These are phyloP conservation scores for Chaetomiaceae sp. DNA, from an alignment of 2,329 filamentous ascomycete genomes.

Conservation along the genomic window DNA sequence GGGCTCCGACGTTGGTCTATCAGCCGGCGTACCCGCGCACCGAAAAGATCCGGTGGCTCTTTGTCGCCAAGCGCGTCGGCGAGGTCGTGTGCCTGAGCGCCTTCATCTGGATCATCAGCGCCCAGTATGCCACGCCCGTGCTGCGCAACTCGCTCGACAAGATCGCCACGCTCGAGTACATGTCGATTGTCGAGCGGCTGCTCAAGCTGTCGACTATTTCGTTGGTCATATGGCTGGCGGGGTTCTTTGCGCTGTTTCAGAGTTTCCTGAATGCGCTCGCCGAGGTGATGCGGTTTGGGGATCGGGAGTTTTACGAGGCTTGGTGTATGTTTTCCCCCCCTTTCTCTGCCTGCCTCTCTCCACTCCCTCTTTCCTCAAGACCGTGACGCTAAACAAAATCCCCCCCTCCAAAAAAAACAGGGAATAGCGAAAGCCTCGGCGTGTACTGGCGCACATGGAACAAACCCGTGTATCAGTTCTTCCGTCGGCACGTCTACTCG, in stretches of 20 bases:
- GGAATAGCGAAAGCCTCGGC: slow-evolving; percentile 80
- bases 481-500: slow-evolving; percentile 89
- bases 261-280: slow-evolving; percentile 86
- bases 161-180: slow-evolving; percentile 73
- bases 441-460: slow-evolving; percentile 97
- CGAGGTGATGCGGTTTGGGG: slow-evolving; percentile 84
- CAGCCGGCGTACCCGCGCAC: slow-evolving; percentile 94
- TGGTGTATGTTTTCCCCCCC: slow-evolving; percentile 60
- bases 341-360: not conserved
- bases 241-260: slow-evolving; percentile 96
- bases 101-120: slow-evolving; percentile 92
- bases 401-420: not conserved
- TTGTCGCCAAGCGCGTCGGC: slow-evolving; percentile 75
- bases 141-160: slow-evolving; percentile 86
- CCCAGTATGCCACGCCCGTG: slow-evolving; percentile 89
- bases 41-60: slow-evolving; percentile 75
- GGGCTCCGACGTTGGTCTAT: slow-evolving; percentile 93
- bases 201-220: slow-evolving; percentile 96
- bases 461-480: slow-evolving; percentile 94
- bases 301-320: slow-evolving; percentile 91
- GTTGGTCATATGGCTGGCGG: slow-evolving; percentile 92
- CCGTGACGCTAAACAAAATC: not conserved
- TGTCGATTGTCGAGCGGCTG: slow-evolving; percentile 79
- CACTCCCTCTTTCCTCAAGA: not conserved
- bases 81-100: slow-evolving; percentile 75